Evolutionary conservation across 345 rosid genomes (phyloP), one percentile per base, ranked within the genome.

Genomic region (Citrus hindsii): DNA sequence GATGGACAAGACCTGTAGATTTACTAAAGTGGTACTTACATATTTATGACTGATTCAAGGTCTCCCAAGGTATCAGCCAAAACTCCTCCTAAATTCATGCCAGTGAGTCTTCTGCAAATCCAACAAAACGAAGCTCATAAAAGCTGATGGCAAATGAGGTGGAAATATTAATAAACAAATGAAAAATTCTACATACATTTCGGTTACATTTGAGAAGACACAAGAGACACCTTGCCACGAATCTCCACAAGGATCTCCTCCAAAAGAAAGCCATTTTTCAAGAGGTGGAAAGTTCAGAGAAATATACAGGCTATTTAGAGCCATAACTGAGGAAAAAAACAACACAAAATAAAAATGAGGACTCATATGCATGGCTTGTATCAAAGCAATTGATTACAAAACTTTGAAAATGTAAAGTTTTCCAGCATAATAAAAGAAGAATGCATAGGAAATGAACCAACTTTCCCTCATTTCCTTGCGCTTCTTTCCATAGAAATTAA

Each of bases 161-260:
- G 70, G 7, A 60, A 55, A 22, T 51, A 21, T 24, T 58, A 14
- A 75, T 14, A 13, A 58, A 78, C 70, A 70, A 18, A 71, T 68
- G 78, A 63, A 70, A 77, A 42, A 69, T 77, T 48, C 48, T 76
- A 82, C 87, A 71, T 88, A 96, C 99, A 96, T 67, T 76, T 86
- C 89, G 0, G 99, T 92, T 61, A 96, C 87, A 88, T 94, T 92
- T 42, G 86, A 82, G 82, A 88, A 86, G 37, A 90, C 97, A 81
- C 99, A 96, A 51, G 82, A 76, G 42, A 94, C 97, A 22, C 99
- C 99, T 83, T 90, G 85, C 99, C 99, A 96, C 68, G 65, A 60
- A 58, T 94, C 97, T 67, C 88, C 87, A 81, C 99, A 96, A 8
- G 99, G 98, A 81, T 96, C 99, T 81, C 99, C 99, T 81, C 98